Evolutionary conservation across 1,284 basidiomycete species (phyloP), one percentile per base, ranked within the genome.

Genomic region (Apiotrichum gamsii): DNA sequence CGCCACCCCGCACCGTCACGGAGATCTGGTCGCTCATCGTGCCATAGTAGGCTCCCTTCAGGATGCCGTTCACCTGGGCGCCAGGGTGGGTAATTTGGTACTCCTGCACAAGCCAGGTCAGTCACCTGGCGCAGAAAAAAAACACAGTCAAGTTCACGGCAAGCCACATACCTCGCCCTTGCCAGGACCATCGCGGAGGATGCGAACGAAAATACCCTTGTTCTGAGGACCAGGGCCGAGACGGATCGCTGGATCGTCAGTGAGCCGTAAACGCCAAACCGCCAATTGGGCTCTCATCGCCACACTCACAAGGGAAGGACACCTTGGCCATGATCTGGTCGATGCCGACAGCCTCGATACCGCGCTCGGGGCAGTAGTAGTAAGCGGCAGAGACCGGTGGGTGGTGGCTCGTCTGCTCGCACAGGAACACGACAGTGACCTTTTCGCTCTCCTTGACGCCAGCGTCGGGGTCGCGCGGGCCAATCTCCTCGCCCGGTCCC

Each of bases 271-370:
- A n/a, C 37, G 24, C n/a, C 13, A 29, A 11, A 5, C 3, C 30
- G 11, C 28, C 39, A 41, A 31, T 14, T 23, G 28, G 11, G 10
- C 18, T 9, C 2, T 15, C 13, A 32, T n/a, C n/a, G 8, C 16
- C 3, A 31, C 1, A 67, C 72, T 56, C 43, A 74, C 72, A 79
- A 40, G 87, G 89, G 18, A 88, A 87, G 11, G 87, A 86, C 0
- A 94, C 83, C 68, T 85, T 87, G 35, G 91, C 94, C 1, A 84
- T 80, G 54, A 98, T 90, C 74, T 98, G 95, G 75, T 98, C 94
- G 42, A 75, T 63, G 8, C 88, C 87, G 23, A 74, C 74, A 62
- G 88, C 76, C 60, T 87, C 82, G 38, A 90, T 67, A n/a, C 80
- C 78, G 20, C 82, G 80, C 44, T 80, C 75, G 0, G 88, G 87